Conservation (phyloP, 2,329 filamentous ascomycete species). For the Colletotrichum chrysophilum region DNA sequence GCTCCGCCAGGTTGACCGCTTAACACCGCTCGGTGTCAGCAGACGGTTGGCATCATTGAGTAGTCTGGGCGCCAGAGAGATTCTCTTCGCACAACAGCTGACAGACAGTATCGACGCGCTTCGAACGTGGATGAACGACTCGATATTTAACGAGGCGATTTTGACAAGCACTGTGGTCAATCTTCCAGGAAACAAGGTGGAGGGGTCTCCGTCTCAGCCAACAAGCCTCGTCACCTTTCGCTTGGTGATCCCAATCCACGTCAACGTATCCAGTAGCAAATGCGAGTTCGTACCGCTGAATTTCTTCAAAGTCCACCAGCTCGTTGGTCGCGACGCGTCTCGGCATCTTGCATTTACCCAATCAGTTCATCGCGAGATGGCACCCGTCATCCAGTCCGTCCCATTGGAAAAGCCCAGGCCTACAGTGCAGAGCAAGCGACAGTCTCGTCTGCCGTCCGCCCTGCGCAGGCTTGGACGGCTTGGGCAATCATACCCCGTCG, state of each 20-base stretch:
- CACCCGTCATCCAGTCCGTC: slow-evolving; percentile 47
- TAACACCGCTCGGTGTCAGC: slow-evolving; percentile 43
- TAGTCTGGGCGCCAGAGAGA: slow-evolving; percentile 43
- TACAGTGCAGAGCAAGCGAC: slow-evolving; percentile 14
- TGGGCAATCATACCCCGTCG: slow-evolving; percentile 25
- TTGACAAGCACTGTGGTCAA: slow-evolving; percentile 47
- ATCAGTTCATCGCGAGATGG: slow-evolving; percentile 66
- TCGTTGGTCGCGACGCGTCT: slow-evolving; percentile 58
- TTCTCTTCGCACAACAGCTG: slow-evolving; percentile 51
- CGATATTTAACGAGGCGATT: slow-evolving; percentile 50
- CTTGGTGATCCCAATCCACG: slow-evolving; percentile 66
- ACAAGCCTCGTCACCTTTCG: slow-evolving; percentile 59
- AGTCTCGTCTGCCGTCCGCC: slow-evolving; percentile 1
- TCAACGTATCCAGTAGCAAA: slow-evolving; percentile 52
- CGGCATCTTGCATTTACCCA: slow-evolving; percentile 66
- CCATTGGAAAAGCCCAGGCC: slow-evolving; percentile 23
- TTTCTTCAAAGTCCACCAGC: slow-evolving; percentile 72
- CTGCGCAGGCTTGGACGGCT: slow-evolving; percentile 1
- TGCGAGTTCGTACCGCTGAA: slow-evolving; percentile 66
- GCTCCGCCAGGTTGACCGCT: slow-evolving; percentile 53
- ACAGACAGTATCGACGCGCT: slow-evolving; percentile 45
- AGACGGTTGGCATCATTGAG: slow-evolving; percentile 41
- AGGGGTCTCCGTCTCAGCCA: slow-evolving; percentile 18
- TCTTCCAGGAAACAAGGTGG: slow-evolving; percentile 36
- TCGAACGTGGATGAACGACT: slow-evolving; percentile 46